Conservation (phyloP, 2,329 filamentous ascomycete genomes). For the Podosphaera fusca region DNA sequence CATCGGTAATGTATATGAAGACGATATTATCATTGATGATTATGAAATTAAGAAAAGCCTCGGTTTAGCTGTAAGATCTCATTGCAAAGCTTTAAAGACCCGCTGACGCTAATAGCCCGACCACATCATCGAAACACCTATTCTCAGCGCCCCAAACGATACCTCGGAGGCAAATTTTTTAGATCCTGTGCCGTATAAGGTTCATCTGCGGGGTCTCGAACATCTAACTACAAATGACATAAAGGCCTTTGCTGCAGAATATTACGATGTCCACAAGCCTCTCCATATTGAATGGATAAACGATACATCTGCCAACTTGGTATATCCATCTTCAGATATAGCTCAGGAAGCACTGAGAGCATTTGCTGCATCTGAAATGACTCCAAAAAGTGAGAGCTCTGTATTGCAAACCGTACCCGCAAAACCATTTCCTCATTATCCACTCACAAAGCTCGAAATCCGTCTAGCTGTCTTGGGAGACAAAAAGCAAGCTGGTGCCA, state of each 20-base stretch:
- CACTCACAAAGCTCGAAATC: slow-evolving; percentile 46
- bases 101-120: background rate
- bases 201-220: slow-evolving; percentile 63
- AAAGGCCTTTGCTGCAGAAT: slow-evolving; percentile 45
- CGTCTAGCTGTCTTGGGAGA: slow-evolving; percentile 55
- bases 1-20: background rate
- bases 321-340: slow-evolving; percentile 37
- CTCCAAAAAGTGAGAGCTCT: slow-evolving; percentile 31
- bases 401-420: slow-evolving; percentile 42
- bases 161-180: slow-evolving; percentile 8
- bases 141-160: slow-evolving; percentile 11
- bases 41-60: background rate
- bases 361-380: slow-evolving; percentile 25
- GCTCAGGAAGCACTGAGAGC: slow-evolving; percentile 32
- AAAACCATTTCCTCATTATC: slow-evolving; percentile 42
- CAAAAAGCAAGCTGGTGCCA: slow-evolving; percentile 57
- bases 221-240: slow-evolving; percentile 62
- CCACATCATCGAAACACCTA: slow-evolving; percentile 4
- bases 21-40: background rate
- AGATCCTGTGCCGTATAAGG: slow-evolving; percentile 10
- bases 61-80: background rate
- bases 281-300: slow-evolving; percentile 79
- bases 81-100: background rate
- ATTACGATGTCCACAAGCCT: slow-evolving; percentile 33
- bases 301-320: slow-evolving; percentile 68